Evolutionary conservation across 192 early-diverging fungal species (phyloP).

Genomic region (Dissophora globulifera): DNA sequence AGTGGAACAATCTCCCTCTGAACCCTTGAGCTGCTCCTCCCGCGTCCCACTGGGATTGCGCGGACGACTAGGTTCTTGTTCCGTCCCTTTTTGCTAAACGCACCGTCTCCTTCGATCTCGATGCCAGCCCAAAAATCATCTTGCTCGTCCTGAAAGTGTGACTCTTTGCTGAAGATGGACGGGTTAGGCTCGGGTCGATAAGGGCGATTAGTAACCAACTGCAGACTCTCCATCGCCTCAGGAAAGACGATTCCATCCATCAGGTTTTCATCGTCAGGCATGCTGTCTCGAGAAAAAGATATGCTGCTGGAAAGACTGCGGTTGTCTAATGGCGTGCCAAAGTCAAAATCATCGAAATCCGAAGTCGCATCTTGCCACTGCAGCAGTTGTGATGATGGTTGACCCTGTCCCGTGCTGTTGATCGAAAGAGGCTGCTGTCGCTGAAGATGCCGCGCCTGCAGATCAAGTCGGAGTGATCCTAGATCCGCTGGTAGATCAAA

Average conservation of each 20-base stretch:
- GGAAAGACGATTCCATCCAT: constrained; percentile 32
- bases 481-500: constrained; percentile 27
- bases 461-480: constrained; percentile 7
- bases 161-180: constrained; percentile 29
- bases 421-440: not conserved
- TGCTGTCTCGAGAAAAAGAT: constrained; percentile 17
- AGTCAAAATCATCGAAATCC: constrained; percentile 20
- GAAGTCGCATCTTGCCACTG: constrained; percentile 28
- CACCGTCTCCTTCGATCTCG: constrained; percentile 11
- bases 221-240: constrained; percentile 21
- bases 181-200: constrained; percentile 19
- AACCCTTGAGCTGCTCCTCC: constrained; percentile 31
- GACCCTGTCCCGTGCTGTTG: not conserved
- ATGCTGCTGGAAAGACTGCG: constrained; percentile 14
- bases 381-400: constrained; percentile 7
- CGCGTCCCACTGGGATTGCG: constrained; percentile 15
- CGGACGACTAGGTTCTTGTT: constrained; percentile 30
- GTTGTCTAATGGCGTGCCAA: constrained; percentile 28
- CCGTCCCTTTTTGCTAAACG: constrained; percentile 14
- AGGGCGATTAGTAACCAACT: constrained; percentile 12
- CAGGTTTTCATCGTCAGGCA: constrained; percentile 20
- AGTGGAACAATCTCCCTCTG: constrained; percentile 32
- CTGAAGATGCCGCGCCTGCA: not conserved
- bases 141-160: constrained; percentile 24
- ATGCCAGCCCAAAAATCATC: constrained; percentile 47